These are phyloP conservation scores for Lachnellula subtilissima DNA, from an alignment of 2,329 filamentous ascomycete species.

Conservation along the genomic window DNA sequence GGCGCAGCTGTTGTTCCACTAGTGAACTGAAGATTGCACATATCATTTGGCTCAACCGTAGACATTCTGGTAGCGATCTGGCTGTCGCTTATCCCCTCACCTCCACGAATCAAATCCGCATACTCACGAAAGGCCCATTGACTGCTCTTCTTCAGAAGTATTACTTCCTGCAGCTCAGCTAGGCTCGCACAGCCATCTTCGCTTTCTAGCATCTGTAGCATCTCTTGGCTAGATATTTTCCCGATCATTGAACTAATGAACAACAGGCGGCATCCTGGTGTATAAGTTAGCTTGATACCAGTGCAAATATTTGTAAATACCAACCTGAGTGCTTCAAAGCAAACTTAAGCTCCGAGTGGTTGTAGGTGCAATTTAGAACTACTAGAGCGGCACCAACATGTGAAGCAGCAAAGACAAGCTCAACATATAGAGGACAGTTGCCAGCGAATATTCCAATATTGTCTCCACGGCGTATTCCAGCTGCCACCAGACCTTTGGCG, in stretches of 20 bases:
- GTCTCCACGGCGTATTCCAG: conserved; percentile 16
- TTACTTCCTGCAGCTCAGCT: too few relatives aligned
- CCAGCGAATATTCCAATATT: conserved; percentile 21
- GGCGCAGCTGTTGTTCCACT: conserved; percentile 69
- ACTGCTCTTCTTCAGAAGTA: too few relatives aligned
- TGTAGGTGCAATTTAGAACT: conserved; percentile 80
- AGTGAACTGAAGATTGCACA: conserved; percentile 72
- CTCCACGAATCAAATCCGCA: too few relatives aligned
- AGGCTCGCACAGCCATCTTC: too few relatives aligned
- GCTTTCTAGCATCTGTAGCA: too few relatives aligned
- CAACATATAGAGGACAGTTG: conserved; percentile 28
- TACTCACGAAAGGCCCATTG: too few relatives aligned
- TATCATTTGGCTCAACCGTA: conserved; percentile 48
- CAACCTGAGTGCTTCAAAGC: conserved; percentile 66
- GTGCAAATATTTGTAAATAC: neutral
- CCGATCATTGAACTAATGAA: conserved; percentile 42
- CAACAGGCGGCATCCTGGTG: conserved; percentile 63
- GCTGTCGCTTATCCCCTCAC: too few relatives aligned
- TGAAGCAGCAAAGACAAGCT: conserved; percentile 20
- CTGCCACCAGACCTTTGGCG: conserved; percentile 23
- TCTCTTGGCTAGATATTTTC: too few relatives aligned
- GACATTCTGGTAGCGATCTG: neutral
- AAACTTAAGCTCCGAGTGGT: conserved; percentile 65
- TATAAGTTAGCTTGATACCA: neutral
- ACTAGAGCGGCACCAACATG: conserved; percentile 62